Evolutionary conservation across 2,329 filamentous ascomycete species (phyloP).

Genomic region (Epichloe amarillans): DNA sequence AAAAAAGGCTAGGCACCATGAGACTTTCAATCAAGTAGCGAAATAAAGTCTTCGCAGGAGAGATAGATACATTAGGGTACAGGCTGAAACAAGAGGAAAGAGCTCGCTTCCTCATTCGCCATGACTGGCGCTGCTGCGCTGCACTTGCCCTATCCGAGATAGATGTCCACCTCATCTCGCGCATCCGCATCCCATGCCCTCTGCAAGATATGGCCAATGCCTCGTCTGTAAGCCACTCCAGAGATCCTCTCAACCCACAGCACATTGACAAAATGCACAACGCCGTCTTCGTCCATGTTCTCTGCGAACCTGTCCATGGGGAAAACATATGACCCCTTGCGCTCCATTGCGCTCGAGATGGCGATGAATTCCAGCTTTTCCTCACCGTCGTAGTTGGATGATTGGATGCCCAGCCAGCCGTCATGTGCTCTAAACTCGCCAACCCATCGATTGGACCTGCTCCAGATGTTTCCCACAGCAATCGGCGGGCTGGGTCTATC

Average conservation of each 20-base stretch:
- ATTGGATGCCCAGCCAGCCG: constrained; percentile 30
- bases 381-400: constrained; percentile 32
- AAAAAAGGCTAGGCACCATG: no score
- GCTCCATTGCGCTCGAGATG: constrained; percentile 27
- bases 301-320: constrained; percentile 26
- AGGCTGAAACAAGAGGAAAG: not conserved
- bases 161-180: constrained; percentile 26
- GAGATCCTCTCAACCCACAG: constrained; percentile 33
- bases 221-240: constrained; percentile 26
- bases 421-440: constrained; percentile 31
- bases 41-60: not conserved
- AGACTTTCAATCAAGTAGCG: no score
- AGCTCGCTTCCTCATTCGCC: no score
- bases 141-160: constrained; percentile 22
- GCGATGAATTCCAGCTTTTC: constrained; percentile 31
- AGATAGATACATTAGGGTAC: not conserved
- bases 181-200: constrained; percentile 27
- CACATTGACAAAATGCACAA: constrained; percentile 32
- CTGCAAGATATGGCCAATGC: constrained; percentile 28
- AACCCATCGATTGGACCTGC: constrained; percentile 23
- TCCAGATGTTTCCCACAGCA: constrained; percentile 29
- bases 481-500: constrained; percentile 25
- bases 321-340: constrained; percentile 27
- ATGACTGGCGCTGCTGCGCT: no score
- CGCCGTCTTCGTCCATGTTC: constrained; percentile 27